Conservation (phyloP, 768 basidiomycete genomes). For the Mycena latifolia region DNA sequence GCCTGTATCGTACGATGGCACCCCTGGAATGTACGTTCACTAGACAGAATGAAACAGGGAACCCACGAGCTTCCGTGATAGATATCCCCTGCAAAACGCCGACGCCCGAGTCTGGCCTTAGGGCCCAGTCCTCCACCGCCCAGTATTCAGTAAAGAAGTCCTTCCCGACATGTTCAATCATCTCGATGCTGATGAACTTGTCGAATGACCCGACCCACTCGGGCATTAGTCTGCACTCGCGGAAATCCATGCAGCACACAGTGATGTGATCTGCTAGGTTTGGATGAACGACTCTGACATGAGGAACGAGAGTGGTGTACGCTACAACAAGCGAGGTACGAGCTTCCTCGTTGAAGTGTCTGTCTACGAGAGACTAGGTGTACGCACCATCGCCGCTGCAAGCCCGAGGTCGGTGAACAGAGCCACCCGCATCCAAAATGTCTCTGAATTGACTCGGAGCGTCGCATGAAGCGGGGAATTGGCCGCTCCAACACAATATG, state of each 20-base stretch:
- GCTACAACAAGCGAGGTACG: too few species aligned
- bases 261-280: slow-evolving; percentile 53
- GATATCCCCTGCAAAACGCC: slow-evolving; percentile 69
- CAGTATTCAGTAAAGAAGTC: slow-evolving; percentile 65
- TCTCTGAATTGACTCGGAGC: slow-evolving; percentile 24
- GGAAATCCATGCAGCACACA: slow-evolving; percentile 68
- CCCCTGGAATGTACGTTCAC: slow-evolving; percentile 38
- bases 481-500: slow-evolving; percentile 9
- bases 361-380: too few species aligned
- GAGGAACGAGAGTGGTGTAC: not conserved
- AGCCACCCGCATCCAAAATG: slow-evolving; percentile 32
- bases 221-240: slow-evolving; percentile 50
- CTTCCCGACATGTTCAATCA: slow-evolving; percentile 68
- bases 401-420: slow-evolving; percentile 35
- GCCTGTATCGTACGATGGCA: slow-evolving; percentile 49
- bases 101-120: slow-evolving; percentile 60
- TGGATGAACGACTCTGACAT: slow-evolving; percentile 36
- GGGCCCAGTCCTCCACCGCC: slow-evolving; percentile 58
- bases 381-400: slow-evolving; percentile 30
- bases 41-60: not conserved
- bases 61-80: slow-evolving; percentile 57
- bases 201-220: slow-evolving; percentile 65
- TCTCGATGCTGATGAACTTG: slow-evolving; percentile 66
- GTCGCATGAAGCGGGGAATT: slow-evolving; percentile 20
- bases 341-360: too few species aligned